These are phyloP conservation scores for Ophiostoma ips DNA, from an alignment of 2,329 filamentous ascomycete genomes.

Conservation along the genomic window DNA sequence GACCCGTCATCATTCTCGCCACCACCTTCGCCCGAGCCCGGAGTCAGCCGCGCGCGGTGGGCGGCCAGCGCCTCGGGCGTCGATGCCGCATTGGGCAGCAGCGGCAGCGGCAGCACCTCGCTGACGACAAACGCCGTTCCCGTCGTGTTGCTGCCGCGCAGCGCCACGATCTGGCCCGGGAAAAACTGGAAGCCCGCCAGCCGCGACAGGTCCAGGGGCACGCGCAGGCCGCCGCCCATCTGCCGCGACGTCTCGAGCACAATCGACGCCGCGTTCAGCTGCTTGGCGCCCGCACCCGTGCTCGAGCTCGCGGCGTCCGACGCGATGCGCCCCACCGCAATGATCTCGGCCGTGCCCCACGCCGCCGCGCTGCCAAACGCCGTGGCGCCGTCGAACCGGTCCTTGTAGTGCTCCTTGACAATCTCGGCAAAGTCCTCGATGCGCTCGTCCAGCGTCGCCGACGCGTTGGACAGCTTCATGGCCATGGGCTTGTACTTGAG, in stretches of 20 bases:
- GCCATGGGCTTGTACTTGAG: slow-evolving; percentile 83
- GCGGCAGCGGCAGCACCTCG: slow-evolving; percentile 61
- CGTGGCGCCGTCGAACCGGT: slow-evolving; percentile 36
- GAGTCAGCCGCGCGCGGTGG: slow-evolving; percentile 55
- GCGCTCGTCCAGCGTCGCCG: slow-evolving; percentile 84
- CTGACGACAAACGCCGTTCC: slow-evolving; percentile 70
- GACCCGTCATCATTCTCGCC: slow-evolving; percentile 39
- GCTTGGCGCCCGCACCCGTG: slow-evolving; percentile 22
- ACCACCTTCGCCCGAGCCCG: slow-evolving; percentile 28
- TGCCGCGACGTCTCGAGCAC: slow-evolving; percentile 79
- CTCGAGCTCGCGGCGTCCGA: slow-evolving; percentile 49
- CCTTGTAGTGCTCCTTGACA: slow-evolving; percentile 59
- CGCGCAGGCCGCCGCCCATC: slow-evolving; percentile 66
- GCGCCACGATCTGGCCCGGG: slow-evolving; percentile 82
- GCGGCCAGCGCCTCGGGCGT: slow-evolving; percentile 48
- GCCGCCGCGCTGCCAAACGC: slow-evolving; percentile 78
- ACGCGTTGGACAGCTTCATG: slow-evolving; percentile 87
- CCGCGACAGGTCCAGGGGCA: slow-evolving; percentile 63
- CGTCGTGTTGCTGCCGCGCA: slow-evolving; percentile 75
- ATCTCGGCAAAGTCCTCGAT: slow-evolving; percentile 79
- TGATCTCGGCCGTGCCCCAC: slow-evolving; percentile 72
- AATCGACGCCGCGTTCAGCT: slow-evolving; percentile 70
- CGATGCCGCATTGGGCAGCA: slow-evolving; percentile 62
- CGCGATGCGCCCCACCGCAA: slow-evolving; percentile 83
- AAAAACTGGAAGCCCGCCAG: slow-evolving; percentile 69